Conservation (phyloP, 805 yeast species). For the Zygosaccharomyces bailii region DNA sequence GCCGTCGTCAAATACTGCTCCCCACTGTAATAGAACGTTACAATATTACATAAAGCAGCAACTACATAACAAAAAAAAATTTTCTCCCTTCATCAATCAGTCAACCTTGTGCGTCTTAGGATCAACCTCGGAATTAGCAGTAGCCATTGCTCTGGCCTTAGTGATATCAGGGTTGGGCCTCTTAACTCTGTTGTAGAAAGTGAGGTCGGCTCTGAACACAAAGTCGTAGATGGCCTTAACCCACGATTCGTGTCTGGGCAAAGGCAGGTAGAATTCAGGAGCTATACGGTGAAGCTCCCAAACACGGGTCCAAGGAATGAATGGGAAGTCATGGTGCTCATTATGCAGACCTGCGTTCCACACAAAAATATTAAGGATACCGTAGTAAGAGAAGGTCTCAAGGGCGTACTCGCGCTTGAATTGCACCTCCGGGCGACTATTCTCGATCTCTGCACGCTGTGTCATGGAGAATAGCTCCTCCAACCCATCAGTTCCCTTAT, state of each 20-base stretch:
- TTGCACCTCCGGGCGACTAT: constrained; percentile 14
- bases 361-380: constrained; percentile 67
- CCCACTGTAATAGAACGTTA: constrained; percentile 2
- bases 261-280: constrained; percentile 72
- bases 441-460: constrained; percentile 7
- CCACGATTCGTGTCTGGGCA: constrained; percentile 81
- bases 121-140: not conserved
- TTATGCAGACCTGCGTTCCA: constrained; percentile 95
- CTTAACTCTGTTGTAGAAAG: constrained; percentile 79
- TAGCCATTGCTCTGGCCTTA: not conserved
- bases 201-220: constrained; percentile 60
- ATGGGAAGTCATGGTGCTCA: constrained; percentile 95
- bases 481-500: constrained; percentile 22
- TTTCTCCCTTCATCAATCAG: not conserved
- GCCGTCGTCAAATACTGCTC: constrained; percentile 36
- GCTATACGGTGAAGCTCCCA: constrained; percentile 65
- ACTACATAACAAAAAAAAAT: not conserved
- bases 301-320: constrained; percentile 82
- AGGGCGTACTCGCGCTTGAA: constrained; percentile 36
- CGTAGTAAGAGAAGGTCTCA: constrained; percentile 89
- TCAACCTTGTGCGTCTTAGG: not conserved
- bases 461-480: constrained; percentile 10
- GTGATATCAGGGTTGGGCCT: constrained; percentile 37
- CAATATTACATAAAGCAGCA: not conserved
- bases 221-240: constrained; percentile 69